Percentiles rank a stretch among this genome's conserved stretches.
Evolutionary conservation across 352 stramenopile species (phyloP).

Genomic region (Phytophthora capsici): DNA sequence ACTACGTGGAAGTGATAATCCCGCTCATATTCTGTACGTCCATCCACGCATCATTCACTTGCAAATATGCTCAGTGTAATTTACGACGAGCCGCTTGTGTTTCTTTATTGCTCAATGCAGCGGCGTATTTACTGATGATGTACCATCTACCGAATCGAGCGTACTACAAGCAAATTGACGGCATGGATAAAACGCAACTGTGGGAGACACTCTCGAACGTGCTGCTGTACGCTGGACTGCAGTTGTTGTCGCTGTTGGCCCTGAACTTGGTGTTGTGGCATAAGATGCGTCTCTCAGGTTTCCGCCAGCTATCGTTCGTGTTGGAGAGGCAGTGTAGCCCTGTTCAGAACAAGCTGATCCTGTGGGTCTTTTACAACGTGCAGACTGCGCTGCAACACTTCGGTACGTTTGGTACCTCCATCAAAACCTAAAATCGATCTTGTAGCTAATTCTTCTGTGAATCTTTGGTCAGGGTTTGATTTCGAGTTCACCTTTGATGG

Average conservation of each 20-base stretch:
- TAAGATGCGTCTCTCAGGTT: conserved; percentile 28
- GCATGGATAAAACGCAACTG: conserved; percentile 21
- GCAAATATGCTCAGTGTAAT: neutral
- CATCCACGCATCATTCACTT: neutral
- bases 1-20: conserved; percentile 32
- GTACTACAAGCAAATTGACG: conserved; percentile 34
- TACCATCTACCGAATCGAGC: conserved; percentile 35
- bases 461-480: conserved; percentile 1
- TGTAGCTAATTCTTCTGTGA: neutral
- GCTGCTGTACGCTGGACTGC: conserved; percentile 36
- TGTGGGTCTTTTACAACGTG: conserved; percentile 46
- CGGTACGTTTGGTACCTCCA: conserved; percentile 1
- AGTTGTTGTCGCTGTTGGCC: conserved; percentile 42
- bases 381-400: conserved; percentile 37
- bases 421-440: too few relatives aligned
- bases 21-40: conserved; percentile 25
- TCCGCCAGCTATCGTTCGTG: conserved; percentile 47
- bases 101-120: neutral
- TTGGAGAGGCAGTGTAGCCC: conserved; percentile 33
- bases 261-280: conserved; percentile 23
- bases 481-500: conserved; percentile 20
- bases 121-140: conserved; percentile 21
- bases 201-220: conserved; percentile 20
- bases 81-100: neutral
- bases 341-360: conserved; percentile 40